Base-by-base conservation (phyloP, 2,329 filamentous ascomycete genomes). In the Cladosporium phlei region DNA sequence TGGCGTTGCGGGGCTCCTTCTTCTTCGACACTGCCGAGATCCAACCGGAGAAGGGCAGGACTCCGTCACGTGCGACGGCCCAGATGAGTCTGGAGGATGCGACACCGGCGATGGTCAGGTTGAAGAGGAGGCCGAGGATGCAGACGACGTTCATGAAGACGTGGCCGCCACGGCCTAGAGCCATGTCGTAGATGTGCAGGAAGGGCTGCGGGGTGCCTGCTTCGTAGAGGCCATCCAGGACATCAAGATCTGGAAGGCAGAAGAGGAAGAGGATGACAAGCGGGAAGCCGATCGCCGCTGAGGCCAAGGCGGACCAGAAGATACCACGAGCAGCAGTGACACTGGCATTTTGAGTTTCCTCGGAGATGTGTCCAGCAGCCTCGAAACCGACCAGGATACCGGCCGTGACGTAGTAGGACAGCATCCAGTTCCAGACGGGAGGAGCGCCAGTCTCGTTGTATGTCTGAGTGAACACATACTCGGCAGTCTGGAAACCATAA, bases 81-180 rank as follows among this genome's bases (percentile, higher is more conserved):
- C 80, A 82, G 53, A 82, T 77, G 2, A 81, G 69, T n/a, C 78
- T 73, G 3, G 78, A 81, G 11, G 76, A 75, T 6, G 78, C 78
- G 10, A 79, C 70, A 34, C 80, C 73, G 16, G 77, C 76, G 47
- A 81, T 77, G 0, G 77, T 77, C 1, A 77, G 80, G 59, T 81
- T 81, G 66, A 79, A 74, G 58, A 68, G 60, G n/a, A 67, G 57
- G 3, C 64, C 66, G 16, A 68, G 35, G 24, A 78, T 66, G 64
- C 74, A 79, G 37, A 81, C 63, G n/a, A 80, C 61, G 52, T 77
- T 79, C 78, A 81, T 81, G 48, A 79, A 69, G n/a, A 81, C 68
- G 53, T 81, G 78, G 0, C 74, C 78, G 4, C 76, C 71, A 38
- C 73, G 61, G 2, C 78, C 78, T 12, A 81, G 67, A 8, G 79